Base-by-base conservation (phyloP, 2,329 filamentous ascomycete species). In the Camptophora hylomeconis region DNA sequence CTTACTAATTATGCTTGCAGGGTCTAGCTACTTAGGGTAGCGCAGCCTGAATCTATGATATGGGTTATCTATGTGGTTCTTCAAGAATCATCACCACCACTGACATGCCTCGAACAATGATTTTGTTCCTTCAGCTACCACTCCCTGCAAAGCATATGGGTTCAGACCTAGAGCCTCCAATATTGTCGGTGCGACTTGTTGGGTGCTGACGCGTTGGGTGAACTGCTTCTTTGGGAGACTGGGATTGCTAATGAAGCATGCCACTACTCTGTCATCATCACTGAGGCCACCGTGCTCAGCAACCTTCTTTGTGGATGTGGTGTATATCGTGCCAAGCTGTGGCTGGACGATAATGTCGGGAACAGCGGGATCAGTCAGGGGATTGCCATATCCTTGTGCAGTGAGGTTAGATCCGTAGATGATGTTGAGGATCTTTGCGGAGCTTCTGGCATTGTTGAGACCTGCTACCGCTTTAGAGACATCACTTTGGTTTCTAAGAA, bases 321-420 rank as follows among this genome's bases (percentile, higher is more conserved):
- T 50, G 28, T 48, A 50, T 22, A 48, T 45, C 14, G 42, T 41
- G 15, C 47, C 47, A 3, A 38, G 22, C 10, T 41, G 26, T 2
- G 45, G 47, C 16, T 33, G 24, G 3, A 50, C 38, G 18, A 50
- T 49, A 31, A 50, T 47, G 32, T 50, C 39, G 3, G 47, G 47
- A 5, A 50, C 47, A 16, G 45, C 41, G 5, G 47, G 45, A 23
- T 45, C 45, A 4, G 22, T 43, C 7, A 25, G 13, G 1, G 46
- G 46, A 28, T 49, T 32, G 16, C 47, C 47, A 32, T 45, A 48
- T 16, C 47, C 45, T 8, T 34, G 18, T 7, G 36, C 31, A 3
- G 28, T 37, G 8, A 45, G 34, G 17, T 42, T 33, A 5, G 32
- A 25, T 7, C 23, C 31, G 26, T 43, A n/a, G n/a, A n/a, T n/a